These are phyloP conservation scores for Davidsoniella eucalypti DNA, from an alignment of 2,329 filamentous ascomycete species.

Conservation along the genomic window DNA sequence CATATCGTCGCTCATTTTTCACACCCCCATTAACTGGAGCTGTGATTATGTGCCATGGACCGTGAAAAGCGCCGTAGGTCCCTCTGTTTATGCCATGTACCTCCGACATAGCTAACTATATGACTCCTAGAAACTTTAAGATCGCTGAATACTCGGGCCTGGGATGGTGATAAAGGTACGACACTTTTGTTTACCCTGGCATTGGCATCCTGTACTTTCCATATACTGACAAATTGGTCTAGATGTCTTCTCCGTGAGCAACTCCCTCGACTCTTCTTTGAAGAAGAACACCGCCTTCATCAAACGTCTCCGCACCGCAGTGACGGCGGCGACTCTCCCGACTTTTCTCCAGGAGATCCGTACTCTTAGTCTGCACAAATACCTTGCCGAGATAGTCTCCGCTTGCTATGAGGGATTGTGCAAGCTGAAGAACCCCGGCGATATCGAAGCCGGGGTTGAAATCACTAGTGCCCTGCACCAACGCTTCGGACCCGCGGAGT, in stretches of 20 bases:
- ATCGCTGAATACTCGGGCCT: constrained; percentile 71
- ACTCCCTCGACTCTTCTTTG: constrained; percentile 78
- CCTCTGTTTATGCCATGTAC: neutral
- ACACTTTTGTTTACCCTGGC: constrained; percentile 12
- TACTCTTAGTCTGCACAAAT: constrained; percentile 83
- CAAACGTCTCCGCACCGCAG: constrained; percentile 80
- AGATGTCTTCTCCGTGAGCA: constrained; percentile 66
- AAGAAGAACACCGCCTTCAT: constrained; percentile 99
- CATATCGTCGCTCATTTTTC: neutral
- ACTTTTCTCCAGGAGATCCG: constrained; percentile 85
- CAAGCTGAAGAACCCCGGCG: constrained; percentile 78
- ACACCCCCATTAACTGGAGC: constrained; percentile 3
- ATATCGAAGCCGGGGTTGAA: constrained; percentile 82
- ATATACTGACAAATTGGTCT: constrained; percentile 13
- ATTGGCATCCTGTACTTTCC: constrained; percentile 10
- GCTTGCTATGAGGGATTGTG: constrained; percentile 90
- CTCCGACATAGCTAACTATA: constrained; percentile 44
- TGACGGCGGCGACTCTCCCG: constrained; percentile 60
- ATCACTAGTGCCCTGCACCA: constrained; percentile 92
- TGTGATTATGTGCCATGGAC: constrained; percentile 14
- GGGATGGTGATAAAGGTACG: constrained; percentile 75
- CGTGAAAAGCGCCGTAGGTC: constrained; percentile 12
- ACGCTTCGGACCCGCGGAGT: constrained; percentile 77
- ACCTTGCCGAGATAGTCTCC: constrained; percentile 90
- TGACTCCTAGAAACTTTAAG: constrained; percentile 35